Evolutionary conservation across 768 basidiomycete species (phyloP), one percentile per base, ranked within the genome.

Genomic region (Mrakia blollopis): DNA sequence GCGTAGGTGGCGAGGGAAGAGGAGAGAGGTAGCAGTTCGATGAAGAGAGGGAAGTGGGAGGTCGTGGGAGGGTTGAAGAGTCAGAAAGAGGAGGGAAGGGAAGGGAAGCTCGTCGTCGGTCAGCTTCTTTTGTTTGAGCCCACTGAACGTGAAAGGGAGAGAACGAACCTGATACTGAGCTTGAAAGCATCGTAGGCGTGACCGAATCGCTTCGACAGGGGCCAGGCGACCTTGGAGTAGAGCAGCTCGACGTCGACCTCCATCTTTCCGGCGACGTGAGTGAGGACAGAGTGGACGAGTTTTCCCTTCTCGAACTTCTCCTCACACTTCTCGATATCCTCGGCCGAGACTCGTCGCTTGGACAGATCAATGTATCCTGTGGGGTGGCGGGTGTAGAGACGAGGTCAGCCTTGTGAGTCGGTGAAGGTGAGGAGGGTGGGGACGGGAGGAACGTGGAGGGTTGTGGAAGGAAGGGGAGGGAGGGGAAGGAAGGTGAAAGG

Each of bases 151-250:
- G 47, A 10, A 68, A 30, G 67, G 47, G 44, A 37, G 3, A 3
- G 21, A 11, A 83, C 92, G 78, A 81, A 96, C 96, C 92, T 92
- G 74, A 98, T 86, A n/a, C 93, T 90, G 63, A 97, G 87, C 84
- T 98, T 98, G 87, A 98, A 99, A 0, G 96, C 96, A 83, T 98
- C 97, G 84, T 97, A 96, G 0, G 95, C 88, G 83, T 98, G 95
- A 0, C 95, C 94, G 80, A 94, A 99, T 82, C 90, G 92, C 84
- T 89, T 89, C 23, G 91, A 92, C 47, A 98, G 86, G 3, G 95
- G 96, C 95, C 96, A 99, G 1, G 88, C 93, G 78, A 98, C 89
- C 78, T 91, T 87, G 23, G 96, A 94, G 83, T 98, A 98, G 52
- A 99, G 85, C 80, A 87, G 87, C 83, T 97, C 94, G 70, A 97